Conservation (phyloP, 176 grass and related monocot species). For the Bolboschoenus planiculmis region DNA sequence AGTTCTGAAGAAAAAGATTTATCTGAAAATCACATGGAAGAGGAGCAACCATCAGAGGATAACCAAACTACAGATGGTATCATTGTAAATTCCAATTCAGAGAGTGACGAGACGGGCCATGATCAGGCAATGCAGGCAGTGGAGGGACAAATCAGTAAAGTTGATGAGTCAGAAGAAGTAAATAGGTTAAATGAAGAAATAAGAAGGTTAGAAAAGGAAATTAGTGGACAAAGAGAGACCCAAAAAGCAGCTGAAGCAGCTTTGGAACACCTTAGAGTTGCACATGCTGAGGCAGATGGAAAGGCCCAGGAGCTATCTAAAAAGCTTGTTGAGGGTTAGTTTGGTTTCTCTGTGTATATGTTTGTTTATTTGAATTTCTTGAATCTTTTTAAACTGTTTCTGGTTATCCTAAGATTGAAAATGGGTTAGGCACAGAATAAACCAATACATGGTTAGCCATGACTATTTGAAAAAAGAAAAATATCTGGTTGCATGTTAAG, state of each 20-base stretch:
- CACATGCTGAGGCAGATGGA: conserved; percentile 66
- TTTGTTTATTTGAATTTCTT: background rate
- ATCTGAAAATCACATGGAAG: conserved; percentile 10
- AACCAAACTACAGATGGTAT: background rate
- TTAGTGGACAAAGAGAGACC: conserved; percentile 57
- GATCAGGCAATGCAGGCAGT: conserved; percentile 44
- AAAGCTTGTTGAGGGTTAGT: conserved; percentile 81
- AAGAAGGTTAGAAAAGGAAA: conserved; percentile 48
- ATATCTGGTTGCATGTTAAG: background rate
- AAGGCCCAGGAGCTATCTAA: conserved; percentile 66
- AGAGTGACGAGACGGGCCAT: conserved; percentile 16
- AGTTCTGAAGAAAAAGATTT: conserved; percentile 33
- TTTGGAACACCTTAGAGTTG: conserved; percentile 66
- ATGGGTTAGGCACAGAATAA: background rate
- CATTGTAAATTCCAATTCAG: conserved; percentile 14
- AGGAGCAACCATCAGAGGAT: conserved; percentile 2
- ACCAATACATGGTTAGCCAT: background rate
- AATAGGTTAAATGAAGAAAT: conserved; percentile 56
- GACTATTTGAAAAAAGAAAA: background rate
- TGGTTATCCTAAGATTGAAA: background rate
- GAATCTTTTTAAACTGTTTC: background rate
- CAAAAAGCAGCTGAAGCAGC: conserved; percentile 67
- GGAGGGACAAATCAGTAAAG: conserved; percentile 6
- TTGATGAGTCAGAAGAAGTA: conserved; percentile 30
- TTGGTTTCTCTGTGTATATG: background rate